These are phyloP conservation scores for Rhodosporidiobolus odoratus DNA, from an alignment of 768 basidiomycete species.

Conservation along the genomic window DNA sequence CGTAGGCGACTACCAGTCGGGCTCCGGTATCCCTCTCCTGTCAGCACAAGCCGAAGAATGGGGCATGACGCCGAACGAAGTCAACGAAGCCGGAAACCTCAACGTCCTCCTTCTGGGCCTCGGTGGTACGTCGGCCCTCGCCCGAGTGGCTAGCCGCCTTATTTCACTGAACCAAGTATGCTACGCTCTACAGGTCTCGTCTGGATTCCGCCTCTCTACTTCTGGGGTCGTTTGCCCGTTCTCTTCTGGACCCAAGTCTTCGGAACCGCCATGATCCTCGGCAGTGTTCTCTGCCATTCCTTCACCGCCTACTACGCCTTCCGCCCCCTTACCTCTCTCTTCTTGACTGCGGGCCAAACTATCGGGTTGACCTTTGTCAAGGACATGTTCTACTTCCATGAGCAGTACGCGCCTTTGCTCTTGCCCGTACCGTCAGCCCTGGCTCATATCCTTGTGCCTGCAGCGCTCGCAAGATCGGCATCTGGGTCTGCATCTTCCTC, in stretches of 20 bases:
- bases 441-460: too few relatives aligned
- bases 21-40: conserved; percentile 31
- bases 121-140: too few relatives aligned
- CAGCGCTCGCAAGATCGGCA: conserved; percentile 26
- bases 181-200: too few relatives aligned
- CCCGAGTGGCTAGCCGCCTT: too few relatives aligned
- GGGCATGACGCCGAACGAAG: conserved; percentile 5
- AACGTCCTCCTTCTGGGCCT: conserved; percentile 35
- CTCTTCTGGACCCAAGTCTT: conserved; percentile 39
- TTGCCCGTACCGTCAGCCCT: too few relatives aligned
- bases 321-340: conserved; percentile 36
- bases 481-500: conserved; percentile 34
- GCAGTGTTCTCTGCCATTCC: conserved; percentile 18
- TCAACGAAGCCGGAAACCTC: conserved; percentile 34
- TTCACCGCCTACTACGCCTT: conserved; percentile 34
- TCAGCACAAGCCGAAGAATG: conserved; percentile 18
- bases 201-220: conserved; percentile 30
- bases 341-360: conserved; percentile 32
- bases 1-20: conserved; percentile 34
- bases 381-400: conserved; percentile 36
- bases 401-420: too few relatives aligned
- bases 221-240: conserved; percentile 32
- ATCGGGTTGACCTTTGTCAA: conserved; percentile 33
- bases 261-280: conserved; percentile 37
- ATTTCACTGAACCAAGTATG: too few relatives aligned